Evolutionary conservation across 306 rosid genomes (phyloP).

Genomic region (Luffa acutangula): DNA sequence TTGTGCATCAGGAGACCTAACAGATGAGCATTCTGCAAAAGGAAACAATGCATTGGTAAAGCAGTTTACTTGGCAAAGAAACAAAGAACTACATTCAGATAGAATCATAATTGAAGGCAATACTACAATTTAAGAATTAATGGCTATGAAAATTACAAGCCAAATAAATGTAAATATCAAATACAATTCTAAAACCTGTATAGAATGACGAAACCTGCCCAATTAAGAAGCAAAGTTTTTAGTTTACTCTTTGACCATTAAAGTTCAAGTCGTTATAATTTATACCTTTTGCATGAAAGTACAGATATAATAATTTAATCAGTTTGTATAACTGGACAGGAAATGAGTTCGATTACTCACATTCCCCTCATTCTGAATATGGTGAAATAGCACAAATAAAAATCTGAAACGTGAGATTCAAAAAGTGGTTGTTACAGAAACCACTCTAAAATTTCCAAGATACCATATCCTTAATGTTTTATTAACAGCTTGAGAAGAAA

Average conservation of each 20-base stretch:
- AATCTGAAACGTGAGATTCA: neutral
- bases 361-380: neutral
- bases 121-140: neutral
- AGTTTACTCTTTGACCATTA: neutral
- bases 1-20: conserved; percentile 13
- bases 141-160: neutral
- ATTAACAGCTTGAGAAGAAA: neutral
- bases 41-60: conserved; percentile 13
- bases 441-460: neutral
- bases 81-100: neutral
- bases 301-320: neutral
- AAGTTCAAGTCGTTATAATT: neutral
- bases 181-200: neutral
- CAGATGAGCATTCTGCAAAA: conserved; percentile 25
- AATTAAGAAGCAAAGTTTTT: neutral
- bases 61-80: neutral
- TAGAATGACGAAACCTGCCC: neutral
- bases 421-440: neutral
- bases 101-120: neutral
- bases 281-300: neutral
- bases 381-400: neutral
- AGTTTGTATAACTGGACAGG: neutral
- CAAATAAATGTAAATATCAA: neutral
- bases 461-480: neutral
- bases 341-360: neutral